Base-by-base conservation (phyloP, 2,329 filamentous ascomycete species). In the Fusarium lyarnte region DNA sequence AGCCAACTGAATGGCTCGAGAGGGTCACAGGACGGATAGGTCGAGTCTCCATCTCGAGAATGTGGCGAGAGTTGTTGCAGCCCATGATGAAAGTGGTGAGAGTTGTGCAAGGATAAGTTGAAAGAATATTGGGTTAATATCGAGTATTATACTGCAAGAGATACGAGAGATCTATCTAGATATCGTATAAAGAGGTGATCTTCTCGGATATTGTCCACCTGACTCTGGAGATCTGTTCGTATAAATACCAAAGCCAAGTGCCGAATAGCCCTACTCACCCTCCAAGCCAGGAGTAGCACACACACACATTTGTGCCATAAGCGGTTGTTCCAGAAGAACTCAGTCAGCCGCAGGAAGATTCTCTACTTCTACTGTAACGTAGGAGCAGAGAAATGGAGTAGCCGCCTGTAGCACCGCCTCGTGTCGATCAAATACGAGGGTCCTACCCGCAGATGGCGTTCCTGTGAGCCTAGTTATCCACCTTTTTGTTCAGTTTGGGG, bases 371-470 rank as follows among this genome's bases (percentile, higher is more conserved):
- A 38, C 46, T 67, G 65, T 49, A 67, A 67, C 65, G 63, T 67
- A 45, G 46, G 64, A 61, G 47, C 16, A 52, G 23, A 64, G 66
- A 43, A 58, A 72, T 71, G 67, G 51, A 66, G 68, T 62, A 42
- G 33, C 47, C 63, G 55, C 47, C 49, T 29, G 54, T 72, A 42
- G 68, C 71, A 74, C 64, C 31, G 71, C 71, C 71, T 72, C 71
- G 67, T 68, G 70, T 69, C 58, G 59, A 68, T 63, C 57, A 27
- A 59, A 74, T 74, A 74, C 71, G 71, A 74, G 71, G 46, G 67
- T 49, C 41, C 51, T 55, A 71, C 66, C 61, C 58, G 62, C 62
- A 69, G 33, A 63, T 74, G 71, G 63, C 71, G 71, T 55, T 63
- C 45, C 21, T 51, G 54, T 62, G 41, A 59, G 66, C 61, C 68